Base-by-base conservation (phyloP, 441 rosid genomes). In the Populus hybrid region DNA sequence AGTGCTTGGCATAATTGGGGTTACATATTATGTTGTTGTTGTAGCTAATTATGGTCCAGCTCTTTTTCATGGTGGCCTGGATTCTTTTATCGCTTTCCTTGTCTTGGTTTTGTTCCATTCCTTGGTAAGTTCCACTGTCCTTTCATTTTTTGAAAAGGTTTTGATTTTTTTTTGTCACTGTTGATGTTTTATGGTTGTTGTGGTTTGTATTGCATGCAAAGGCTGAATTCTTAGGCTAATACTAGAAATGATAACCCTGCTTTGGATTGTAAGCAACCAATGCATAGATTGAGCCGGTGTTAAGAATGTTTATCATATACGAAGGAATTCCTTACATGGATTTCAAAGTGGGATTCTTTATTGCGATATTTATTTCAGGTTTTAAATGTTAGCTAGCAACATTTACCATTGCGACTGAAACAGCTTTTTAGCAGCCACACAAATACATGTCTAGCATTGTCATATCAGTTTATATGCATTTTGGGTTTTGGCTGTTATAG, bases 21-120 rank as follows among this genome's bases (percentile, higher is more conserved):
- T 90, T 79, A 83, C 94, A 23, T 94, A 94, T 75, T 91, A 90
- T 74, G 85, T 88, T 70, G 82, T 92, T 67, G 97, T 90, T 36
- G 75, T 91, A 0, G 83, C 71, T 14, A 85, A 84, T 81, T 94
- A 91, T 76, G 94, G 92, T 6, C 95, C 94, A 1, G 75, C 87
- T 86, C 87, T 93, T 34, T 83, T 89, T 75, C 80, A 63, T 65
- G 94, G 90, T 18, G 97, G 94, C 26, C 26, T 83, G 73, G 91
- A 87, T 69, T 83, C 91, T 14, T 28, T 89, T 78, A 21, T 23
- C 38, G 88, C 98, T 76, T 34, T 89, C 69, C 36, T 40, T 69
- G 81, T 89, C 81, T 66, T 93, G 77, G 46, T 90, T 79, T 83
- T 84, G 70, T 93, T 93, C 82, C 97, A 92, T 87, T 76, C 70